Evolutionary conservation across 2,329 filamentous ascomycete species (phyloP).

Genomic region (Escovopsis weberi): DNA sequence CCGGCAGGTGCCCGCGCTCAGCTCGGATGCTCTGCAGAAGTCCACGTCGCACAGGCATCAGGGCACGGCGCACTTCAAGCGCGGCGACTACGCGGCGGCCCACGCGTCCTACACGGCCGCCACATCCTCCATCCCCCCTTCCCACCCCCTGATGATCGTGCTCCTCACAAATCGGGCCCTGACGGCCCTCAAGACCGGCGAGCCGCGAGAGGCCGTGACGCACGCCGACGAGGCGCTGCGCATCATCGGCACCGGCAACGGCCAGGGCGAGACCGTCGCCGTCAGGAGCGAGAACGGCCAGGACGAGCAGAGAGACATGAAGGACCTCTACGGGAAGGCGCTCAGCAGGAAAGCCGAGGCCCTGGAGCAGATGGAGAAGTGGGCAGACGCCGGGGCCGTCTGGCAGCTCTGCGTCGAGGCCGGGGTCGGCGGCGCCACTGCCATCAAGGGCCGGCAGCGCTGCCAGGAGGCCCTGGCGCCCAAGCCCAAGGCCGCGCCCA

Average conservation of each 20-base stretch:
- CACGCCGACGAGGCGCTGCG: slow-evolving; percentile 71
- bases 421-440: slow-evolving; percentile 72
- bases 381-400: slow-evolving; percentile 64
- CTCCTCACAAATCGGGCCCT: slow-evolving; percentile 83
- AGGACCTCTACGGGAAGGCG: slow-evolving; percentile 85
- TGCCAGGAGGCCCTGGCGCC: slow-evolving; percentile 78
- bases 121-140: slow-evolving; percentile 55
- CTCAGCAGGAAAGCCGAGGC: slow-evolving; percentile 91
- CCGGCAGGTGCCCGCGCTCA: slow-evolving; percentile 51
- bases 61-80: slow-evolving; percentile 83
- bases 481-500: slow-evolving; percentile 38
- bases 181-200: slow-evolving; percentile 80
- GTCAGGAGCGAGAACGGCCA: slow-evolving; percentile 42
- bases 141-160: slow-evolving; percentile 76
- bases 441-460: slow-evolving; percentile 71
- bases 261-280: slow-evolving; percentile 66
- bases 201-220: slow-evolving; percentile 71
- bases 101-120: slow-evolving; percentile 72
- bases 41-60: slow-evolving; percentile 67
- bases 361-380: slow-evolving; percentile 88
- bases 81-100: slow-evolving; percentile 79
- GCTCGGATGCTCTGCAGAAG: slow-evolving; percentile 52
- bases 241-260: slow-evolving; percentile 65
- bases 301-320: slow-evolving; percentile 67
- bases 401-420: slow-evolving; percentile 77